phyloP scores from a whole-genome alignment of 345 rosid genomes.

The Eutrema yunnanense region DNA sequence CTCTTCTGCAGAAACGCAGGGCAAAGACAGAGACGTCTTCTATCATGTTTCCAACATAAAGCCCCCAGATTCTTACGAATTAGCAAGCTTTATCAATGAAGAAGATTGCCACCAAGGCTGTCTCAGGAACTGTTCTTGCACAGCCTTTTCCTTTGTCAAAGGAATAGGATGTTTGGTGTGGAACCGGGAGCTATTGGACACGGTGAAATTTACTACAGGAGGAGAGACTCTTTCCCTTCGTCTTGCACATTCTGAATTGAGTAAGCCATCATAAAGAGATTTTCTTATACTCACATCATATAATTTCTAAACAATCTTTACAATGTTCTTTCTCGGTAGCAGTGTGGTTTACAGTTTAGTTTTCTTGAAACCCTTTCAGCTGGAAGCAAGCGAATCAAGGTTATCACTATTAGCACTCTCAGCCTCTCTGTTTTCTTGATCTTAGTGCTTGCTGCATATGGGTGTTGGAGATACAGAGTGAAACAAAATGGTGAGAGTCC shows the following conservation, averaged over 20 bases:
- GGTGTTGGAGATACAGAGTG: constrained; percentile 22
- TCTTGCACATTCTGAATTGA: constrained; percentile 53
- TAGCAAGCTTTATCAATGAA: background rate
- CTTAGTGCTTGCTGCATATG: constrained; percentile 16
- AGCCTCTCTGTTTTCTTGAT: constrained; percentile 18
- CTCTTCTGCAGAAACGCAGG: constrained; percentile 1
- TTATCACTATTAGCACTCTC: constrained; percentile 1
- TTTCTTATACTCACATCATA: background rate
- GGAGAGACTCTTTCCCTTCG: constrained; percentile 44
- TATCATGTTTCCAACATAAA: constrained; percentile 22
- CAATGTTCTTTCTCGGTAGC: background rate
- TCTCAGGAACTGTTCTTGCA: constrained; percentile 55
- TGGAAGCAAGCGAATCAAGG: constrained; percentile 24
- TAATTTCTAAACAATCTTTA: background rate
- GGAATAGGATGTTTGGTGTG: constrained; percentile 61
- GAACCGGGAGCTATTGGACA: constrained; percentile 48
- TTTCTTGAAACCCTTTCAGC: constrained; percentile 12
- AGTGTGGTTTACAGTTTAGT: constrained; percentile 8
- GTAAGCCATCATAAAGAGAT: constrained; percentile 26
- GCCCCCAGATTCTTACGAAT: constrained; percentile 30
- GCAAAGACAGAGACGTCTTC: constrained; percentile 14
- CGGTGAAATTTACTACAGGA: constrained; percentile 32
- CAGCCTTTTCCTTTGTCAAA: constrained; percentile 37
- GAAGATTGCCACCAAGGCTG: constrained; percentile 24
- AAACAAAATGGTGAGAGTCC: constrained; percentile 19